A percentile compares a stretch with the other conserved stretches of the same genome.
Evolutionary conservation across 106 monocot species (phyloP).

Genomic region (Gastrodia elata): DNA sequence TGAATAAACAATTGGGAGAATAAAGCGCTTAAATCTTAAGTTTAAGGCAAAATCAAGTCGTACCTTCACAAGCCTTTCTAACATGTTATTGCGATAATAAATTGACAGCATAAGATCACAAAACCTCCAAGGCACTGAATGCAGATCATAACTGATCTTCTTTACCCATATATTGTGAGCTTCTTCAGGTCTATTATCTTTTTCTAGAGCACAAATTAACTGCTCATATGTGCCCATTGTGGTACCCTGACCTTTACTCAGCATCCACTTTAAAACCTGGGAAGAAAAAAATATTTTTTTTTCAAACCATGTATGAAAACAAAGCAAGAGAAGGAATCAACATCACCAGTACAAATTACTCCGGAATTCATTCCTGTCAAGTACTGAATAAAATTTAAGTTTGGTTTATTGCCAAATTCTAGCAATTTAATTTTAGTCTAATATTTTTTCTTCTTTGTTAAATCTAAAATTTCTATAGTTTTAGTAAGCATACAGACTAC

Average conservation of each 20-base stretch:
- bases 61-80: conserved; percentile 89
- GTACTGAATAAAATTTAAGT: not conserved
- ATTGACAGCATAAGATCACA: conserved; percentile 91
- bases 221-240: conserved; percentile 91
- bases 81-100: conserved; percentile 95
- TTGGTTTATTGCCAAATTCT: not conserved
- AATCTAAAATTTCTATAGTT: not conserved
- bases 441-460: not conserved
- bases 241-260: conserved; percentile 93
- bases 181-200: conserved; percentile 89
- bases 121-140: conserved; percentile 88
- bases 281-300: not conserved
- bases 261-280: conserved; percentile 94
- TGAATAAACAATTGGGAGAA: not conserved
- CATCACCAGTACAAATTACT: not conserved
- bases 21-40: not conserved
- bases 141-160: conserved; percentile 67
- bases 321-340: not conserved
- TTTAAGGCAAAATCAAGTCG: not conserved
- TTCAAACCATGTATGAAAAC: not conserved
- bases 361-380: not conserved
- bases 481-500: not conserved
- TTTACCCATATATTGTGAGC: conserved; percentile 80
- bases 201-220: conserved; percentile 84
- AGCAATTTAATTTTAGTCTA: not conserved